Percentiles rank a stretch among this genome's conserved stretches.
These are phyloP conservation scores for Aspergillus ochraceus DNA, from an alignment of 2,329 filamentous ascomycete genomes.

Conservation along the genomic window DNA sequence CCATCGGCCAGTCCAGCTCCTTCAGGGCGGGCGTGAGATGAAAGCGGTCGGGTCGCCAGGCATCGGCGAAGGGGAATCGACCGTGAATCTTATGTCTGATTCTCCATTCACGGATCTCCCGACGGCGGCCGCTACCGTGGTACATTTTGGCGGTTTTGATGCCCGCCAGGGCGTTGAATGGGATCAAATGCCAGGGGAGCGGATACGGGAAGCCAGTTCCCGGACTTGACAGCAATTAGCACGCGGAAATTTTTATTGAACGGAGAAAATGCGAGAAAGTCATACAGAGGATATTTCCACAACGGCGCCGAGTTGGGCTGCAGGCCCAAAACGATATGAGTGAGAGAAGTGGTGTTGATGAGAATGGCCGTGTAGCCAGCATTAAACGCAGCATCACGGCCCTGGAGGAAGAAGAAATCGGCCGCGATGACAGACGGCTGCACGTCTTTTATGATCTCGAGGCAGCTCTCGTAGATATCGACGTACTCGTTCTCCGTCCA, in stretches of 20 bases:
- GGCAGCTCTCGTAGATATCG: slow-evolving; percentile 39
- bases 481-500: slow-evolving; percentile 46
- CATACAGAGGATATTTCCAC: slow-evolving; percentile 38
- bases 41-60: slow-evolving; percentile 27
- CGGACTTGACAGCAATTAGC: slow-evolving; percentile 30
- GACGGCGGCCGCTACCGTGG: slow-evolving; percentile 23
- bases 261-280: no score
- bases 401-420: slow-evolving; percentile 48
- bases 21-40: slow-evolving; percentile 31
- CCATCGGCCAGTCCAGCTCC: slow-evolving; percentile 44
- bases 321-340: slow-evolving; percentile 38
- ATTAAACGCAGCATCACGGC: slow-evolving; percentile 44
- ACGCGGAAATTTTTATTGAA: background rate
- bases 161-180: slow-evolving; percentile 44
- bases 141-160: slow-evolving; percentile 28
- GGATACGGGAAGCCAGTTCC: slow-evolving; percentile 50
- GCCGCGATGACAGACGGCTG: slow-evolving; percentile 44
- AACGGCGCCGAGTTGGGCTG: slow-evolving; percentile 39
- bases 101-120: slow-evolving; percentile 24
- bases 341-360: slow-evolving; percentile 49
- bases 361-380: slow-evolving; percentile 36
- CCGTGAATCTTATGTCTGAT: slow-evolving; percentile 27
- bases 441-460: slow-evolving; percentile 39
- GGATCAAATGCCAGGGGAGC: slow-evolving; percentile 46
- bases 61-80: slow-evolving; percentile 28